phyloP scores from a whole-genome alignment of 169 alveolate genomes.

The Cryptosporidium xiaoi region DNA sequence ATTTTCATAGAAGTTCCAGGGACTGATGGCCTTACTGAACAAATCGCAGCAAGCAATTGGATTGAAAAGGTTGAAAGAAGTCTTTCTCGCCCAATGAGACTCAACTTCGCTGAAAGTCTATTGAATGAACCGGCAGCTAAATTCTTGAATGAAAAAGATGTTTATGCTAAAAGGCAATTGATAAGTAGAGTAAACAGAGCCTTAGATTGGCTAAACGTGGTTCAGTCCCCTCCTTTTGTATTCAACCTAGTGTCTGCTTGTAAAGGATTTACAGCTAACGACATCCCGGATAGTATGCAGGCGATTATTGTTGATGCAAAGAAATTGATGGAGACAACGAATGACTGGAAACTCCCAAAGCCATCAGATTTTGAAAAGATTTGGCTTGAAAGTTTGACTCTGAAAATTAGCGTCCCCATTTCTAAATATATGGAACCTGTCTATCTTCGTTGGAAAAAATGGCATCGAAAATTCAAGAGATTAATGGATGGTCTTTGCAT shows the following conservation, averaged over 20 bases:
- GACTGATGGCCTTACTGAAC: constrained; percentile 39
- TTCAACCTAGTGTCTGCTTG: constrained; percentile 42
- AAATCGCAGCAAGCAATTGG: constrained; percentile 75
- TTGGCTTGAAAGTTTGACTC: constrained; percentile 58
- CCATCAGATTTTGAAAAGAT: constrained; percentile 63
- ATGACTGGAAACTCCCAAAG: constrained; percentile 46
- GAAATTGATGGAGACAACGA: constrained; percentile 16
- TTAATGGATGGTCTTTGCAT: constrained; percentile 66
- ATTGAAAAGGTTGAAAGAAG: constrained; percentile 66
- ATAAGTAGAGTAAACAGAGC: constrained; percentile 57
- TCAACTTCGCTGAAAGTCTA: constrained; percentile 52
- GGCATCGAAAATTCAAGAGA: constrained; percentile 44
- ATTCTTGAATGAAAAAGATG: constrained; percentile 57
- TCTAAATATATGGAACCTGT: constrained; percentile 69
- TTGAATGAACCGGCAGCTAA: constrained; percentile 71
- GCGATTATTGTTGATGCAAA: constrained; percentile 19
- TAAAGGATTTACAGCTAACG: constrained; percentile 15
- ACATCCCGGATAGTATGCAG: constrained; percentile 38
- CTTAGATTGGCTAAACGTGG: constrained; percentile 26
- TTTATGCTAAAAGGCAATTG: constrained; percentile 37
- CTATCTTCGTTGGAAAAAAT: constrained; percentile 67
- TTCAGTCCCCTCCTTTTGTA: constrained; percentile 63
- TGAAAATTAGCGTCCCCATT: constrained; percentile 46
- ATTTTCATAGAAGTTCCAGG: constrained; percentile 64
- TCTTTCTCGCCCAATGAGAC: constrained; percentile 63